Evolutionary conservation across 306 rosid species (phyloP), one percentile per base, ranked within the genome.

Genomic region (Ormosia semicastrata): DNA sequence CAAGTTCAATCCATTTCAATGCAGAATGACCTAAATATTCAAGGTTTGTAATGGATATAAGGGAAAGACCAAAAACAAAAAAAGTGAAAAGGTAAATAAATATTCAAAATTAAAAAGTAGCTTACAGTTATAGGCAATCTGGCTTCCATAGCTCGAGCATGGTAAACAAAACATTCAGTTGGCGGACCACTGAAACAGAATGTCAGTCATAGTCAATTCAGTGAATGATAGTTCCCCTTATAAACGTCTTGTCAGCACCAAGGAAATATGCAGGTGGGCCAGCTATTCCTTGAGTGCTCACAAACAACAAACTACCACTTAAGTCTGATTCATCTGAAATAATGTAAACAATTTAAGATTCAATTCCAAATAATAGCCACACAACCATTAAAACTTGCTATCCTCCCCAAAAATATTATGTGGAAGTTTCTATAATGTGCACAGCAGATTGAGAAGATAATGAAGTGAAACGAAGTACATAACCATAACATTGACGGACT

Each of bases 121-220:
- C 81, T 89, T 70, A 95, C 99, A 64, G 84, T 60, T 76, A 57
- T 63, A 33, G 97, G 93, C 75, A 95, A 72, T 84, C 80, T 88
- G 85, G 86, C 88, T 79, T 90, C 98, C 82, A 80, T 70, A 40
- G 99, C 99, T 78, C 95, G 91, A 75, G 98, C 97, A 85, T 93
- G 99, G 84, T 86, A 90, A 73, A 95, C 44, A 91, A 95, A 91
- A 82, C 99, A 95, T 89, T 95, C 91, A 6, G 98, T 93, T 39
- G 99, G 97, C 58, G 99, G 98, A 80, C 99, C 99, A 34, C 99
- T 95, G 93, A 79, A 85, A 86, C 47, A 86, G 54, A 86, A 60
- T 80, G 70, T 78, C 76, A 88, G 75, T 52, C 37, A 52, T 57
- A 10, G 68, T 83, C 52, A 85, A 90, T 66, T 72, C 59, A 71